A percentile compares a stretch with the other conserved stretches of the same genome.
These are phyloP conservation scores for Globisporangium canariense DNA, from an alignment of 352 stramenopile species.

Conservation along the genomic window DNA sequence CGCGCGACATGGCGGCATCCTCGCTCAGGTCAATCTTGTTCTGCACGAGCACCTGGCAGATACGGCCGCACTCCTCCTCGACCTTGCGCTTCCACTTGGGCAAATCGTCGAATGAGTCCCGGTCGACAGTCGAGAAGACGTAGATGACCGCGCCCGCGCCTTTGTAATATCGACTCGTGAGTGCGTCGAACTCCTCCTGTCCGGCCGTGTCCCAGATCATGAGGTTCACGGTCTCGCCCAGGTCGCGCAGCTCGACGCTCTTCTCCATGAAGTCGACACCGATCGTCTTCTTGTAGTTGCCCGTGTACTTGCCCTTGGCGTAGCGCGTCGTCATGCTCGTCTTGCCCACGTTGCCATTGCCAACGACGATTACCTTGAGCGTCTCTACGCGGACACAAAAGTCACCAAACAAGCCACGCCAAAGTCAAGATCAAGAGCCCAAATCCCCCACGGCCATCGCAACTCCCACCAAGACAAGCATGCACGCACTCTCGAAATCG, in stretches of 20 bases:
- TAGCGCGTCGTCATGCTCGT: conserved; percentile 80
- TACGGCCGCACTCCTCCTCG: conserved; percentile 57
- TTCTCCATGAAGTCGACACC: conserved; percentile 86
- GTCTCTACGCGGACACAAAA: conserved; percentile 41
- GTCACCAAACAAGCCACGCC: background rate
- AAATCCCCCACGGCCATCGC: background rate
- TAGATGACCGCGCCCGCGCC: conserved; percentile 63
- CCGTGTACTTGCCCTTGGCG: conserved; percentile 72
- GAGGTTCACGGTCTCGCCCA: conserved; percentile 61
- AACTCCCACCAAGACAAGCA: background rate
- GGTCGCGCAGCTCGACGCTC: conserved; percentile 56
- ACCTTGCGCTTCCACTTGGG: conserved; percentile 73
- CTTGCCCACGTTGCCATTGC: conserved; percentile 84
- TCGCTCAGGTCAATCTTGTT: conserved; percentile 77
- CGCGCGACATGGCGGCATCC: conserved; percentile 50
- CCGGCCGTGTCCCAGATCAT: conserved; percentile 85
- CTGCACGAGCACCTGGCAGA: conserved; percentile 68
- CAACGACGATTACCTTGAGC: conserved; percentile 80
- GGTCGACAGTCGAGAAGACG: conserved; percentile 73
- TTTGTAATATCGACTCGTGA: conserved; percentile 82
- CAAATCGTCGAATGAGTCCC: conserved; percentile 66
- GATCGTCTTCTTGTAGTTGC: conserved; percentile 85
- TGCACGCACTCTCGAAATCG: conserved; percentile 68
- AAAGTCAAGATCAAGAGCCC: background rate
- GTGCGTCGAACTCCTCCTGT: conserved; percentile 78